Percentiles rank a stretch among this genome's conserved stretches.
Evolutionary conservation across 306 rosid species (phyloP).

Genomic region (Styphnolobium japonicum): DNA sequence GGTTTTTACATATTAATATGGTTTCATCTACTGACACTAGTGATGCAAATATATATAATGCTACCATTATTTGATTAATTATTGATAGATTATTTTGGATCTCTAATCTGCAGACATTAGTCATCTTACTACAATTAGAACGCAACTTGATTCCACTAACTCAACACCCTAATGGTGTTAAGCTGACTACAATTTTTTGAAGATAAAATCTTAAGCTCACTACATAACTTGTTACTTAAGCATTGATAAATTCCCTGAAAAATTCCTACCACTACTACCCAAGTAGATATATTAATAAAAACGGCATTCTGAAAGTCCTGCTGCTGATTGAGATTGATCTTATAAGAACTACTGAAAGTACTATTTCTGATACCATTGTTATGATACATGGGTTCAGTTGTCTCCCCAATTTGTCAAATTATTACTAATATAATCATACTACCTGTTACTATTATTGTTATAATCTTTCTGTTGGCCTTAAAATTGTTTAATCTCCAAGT

Average conservation of each 20-base stretch:
- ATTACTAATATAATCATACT: neutral
- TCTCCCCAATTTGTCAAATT: neutral
- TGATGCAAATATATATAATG: neutral
- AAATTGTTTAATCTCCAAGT: neutral
- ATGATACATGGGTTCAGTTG: neutral
- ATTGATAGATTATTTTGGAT: neutral
- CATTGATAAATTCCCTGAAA: neutral
- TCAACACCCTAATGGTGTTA: constrained; percentile 10
- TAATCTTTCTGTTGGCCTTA: neutral
- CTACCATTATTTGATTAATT: neutral
- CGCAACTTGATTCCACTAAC: neutral
- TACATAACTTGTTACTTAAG: neutral
- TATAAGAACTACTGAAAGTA: constrained; percentile 2
- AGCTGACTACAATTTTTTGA: neutral
- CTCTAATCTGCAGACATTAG: neutral
- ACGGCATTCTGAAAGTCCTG: neutral
- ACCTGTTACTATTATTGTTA: neutral
- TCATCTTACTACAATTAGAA: neutral
- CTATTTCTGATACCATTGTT: neutral
- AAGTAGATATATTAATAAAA: neutral
- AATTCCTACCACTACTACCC: neutral
- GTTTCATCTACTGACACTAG: neutral
- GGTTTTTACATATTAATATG: neutral
- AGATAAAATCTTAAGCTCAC: neutral
- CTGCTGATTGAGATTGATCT: neutral